These are phyloP conservation scores for Colletotrichum noveboracense DNA, from an alignment of 2,329 filamentous ascomycete species.

Conservation along the genomic window DNA sequence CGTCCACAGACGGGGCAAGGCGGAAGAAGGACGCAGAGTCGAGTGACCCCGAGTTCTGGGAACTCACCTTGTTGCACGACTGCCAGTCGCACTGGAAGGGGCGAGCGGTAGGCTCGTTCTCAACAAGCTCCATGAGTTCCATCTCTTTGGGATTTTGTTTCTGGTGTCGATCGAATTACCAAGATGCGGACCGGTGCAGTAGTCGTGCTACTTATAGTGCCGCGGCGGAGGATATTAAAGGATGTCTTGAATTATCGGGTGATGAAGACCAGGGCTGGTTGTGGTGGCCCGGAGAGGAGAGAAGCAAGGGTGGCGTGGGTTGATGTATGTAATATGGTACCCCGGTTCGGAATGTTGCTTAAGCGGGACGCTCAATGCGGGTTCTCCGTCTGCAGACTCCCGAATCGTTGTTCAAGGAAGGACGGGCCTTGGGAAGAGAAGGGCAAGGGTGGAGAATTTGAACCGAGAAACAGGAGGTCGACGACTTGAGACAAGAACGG, in stretches of 20 bases:
- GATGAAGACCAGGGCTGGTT: background rate
- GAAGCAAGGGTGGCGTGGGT: conserved; percentile 14
- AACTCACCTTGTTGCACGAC: conserved; percentile 63
- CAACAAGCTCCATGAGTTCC: conserved; percentile 70
- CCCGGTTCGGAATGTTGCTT: conserved; percentile 15
- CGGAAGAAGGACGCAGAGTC: background rate
- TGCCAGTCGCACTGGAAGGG: conserved; percentile 71
- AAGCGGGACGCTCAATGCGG: conserved; percentile 17
- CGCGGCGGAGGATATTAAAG: conserved; percentile 3
- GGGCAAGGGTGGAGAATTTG: background rate
- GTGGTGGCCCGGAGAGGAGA: background rate
- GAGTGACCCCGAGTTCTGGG: background rate
- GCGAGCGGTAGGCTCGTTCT: conserved; percentile 66
- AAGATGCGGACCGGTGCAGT: conserved; percentile 30
- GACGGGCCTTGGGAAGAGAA: background rate
- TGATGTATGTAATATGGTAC: conserved; percentile 11
- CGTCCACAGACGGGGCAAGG: background rate
- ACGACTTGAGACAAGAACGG: conserved; percentile 19
- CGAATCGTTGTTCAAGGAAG: conserved; percentile 13
- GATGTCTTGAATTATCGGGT: conserved; percentile 16
- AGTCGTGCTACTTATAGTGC: conserved; percentile 19
- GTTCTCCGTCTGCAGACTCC: conserved; percentile 12
- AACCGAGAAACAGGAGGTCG: conserved; percentile 14
- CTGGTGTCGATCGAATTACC: conserved; percentile 31
- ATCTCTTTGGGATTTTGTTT: conserved; percentile 42